Percentiles rank a stretch among this genome's conserved stretches.
phyloP scores from a whole-genome alignment of 2,329 filamentous ascomycete genomes.

The Didymella pinodella region DNA sequence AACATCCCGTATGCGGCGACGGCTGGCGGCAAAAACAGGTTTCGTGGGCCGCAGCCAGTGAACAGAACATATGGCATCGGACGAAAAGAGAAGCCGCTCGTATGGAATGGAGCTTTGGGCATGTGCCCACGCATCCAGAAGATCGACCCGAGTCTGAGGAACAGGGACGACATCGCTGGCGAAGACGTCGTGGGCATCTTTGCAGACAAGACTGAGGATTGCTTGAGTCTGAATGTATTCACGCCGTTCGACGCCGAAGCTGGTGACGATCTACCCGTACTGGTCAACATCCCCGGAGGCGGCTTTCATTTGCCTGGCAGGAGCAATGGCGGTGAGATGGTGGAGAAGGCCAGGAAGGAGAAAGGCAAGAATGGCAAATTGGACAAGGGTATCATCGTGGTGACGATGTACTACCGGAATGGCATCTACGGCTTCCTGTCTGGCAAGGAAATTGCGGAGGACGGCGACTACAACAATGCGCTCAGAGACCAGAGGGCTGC shows the following conservation, averaged over 20 bases:
- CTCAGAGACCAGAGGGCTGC: slow-evolving; percentile 52
- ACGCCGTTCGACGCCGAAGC: slow-evolving; percentile 43
- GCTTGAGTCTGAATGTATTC: slow-evolving; percentile 53
- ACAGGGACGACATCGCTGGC: slow-evolving; percentile 37
- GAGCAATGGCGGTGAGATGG: slow-evolving; percentile 43
- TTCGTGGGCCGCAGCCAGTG: slow-evolving; percentile 43
- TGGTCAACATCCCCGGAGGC: slow-evolving; percentile 58
- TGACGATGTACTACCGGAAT: slow-evolving; percentile 48
- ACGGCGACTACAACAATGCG: slow-evolving; percentile 48
- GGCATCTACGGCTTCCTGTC: slow-evolving; percentile 57
- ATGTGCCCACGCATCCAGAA: slow-evolving; percentile 48
- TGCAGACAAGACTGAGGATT: slow-evolving; percentile 48
- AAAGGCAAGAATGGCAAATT: slow-evolving; percentile 37
- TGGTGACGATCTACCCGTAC: slow-evolving; percentile 47
- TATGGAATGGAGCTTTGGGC: slow-evolving; percentile 42
- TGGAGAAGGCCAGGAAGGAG: slow-evolving; percentile 40
- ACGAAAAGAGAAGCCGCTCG: slow-evolving; percentile 33
- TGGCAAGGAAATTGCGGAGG: slow-evolving; percentile 51
- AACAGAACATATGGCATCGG: slow-evolving; percentile 38
- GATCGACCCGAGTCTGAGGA: slow-evolving; percentile 38
- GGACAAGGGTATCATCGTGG: slow-evolving; percentile 45
- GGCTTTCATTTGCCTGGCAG: slow-evolving; percentile 52
- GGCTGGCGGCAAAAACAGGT: slow-evolving; percentile 41
- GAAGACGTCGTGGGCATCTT: slow-evolving; percentile 40
- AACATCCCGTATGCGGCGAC: slow-evolving; percentile 47